Percentiles rank a stretch among this genome's conserved stretches.
phyloP scores from a whole-genome alignment of 2,329 filamentous ascomycete genomes.

The Botrytis fragariae region DNA sequence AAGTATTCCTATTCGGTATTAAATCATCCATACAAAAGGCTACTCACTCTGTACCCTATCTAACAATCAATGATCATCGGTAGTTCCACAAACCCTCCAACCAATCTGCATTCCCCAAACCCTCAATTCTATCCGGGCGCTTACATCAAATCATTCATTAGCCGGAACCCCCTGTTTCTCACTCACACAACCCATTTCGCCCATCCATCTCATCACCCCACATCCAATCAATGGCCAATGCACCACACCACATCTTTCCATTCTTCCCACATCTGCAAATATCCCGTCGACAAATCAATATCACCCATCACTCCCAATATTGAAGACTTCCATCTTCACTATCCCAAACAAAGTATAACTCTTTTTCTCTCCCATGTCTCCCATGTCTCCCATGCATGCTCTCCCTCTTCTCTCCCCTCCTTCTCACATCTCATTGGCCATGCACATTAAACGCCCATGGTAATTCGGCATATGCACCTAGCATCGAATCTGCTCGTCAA shows the following conservation, averaged over 20 bases:
- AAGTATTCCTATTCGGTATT: not conserved
- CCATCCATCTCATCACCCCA: not conserved
- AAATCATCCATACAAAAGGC: not conserved
- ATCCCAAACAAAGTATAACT: slow-evolving; percentile 1
- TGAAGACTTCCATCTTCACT: not conserved
- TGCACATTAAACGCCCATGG: slow-evolving; percentile 8
- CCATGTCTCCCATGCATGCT: not conserved
- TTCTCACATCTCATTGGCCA: not conserved
- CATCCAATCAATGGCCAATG: slow-evolving; percentile 10
- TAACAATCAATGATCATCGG: not conserved
- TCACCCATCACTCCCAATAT: not conserved
- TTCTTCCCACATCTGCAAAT: not conserved
- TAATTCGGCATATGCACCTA: not conserved
- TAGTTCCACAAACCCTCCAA: not conserved
- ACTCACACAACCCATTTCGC: not conserved
- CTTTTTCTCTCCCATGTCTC: not conserved
- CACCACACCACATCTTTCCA: not conserved
- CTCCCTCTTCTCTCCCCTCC: not conserved
- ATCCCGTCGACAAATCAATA: not conserved
- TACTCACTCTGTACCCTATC: not conserved
- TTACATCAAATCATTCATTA: slow-evolving; percentile 8
- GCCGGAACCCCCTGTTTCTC: slow-evolving; percentile 10
- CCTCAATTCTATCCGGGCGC: slow-evolving; percentile 1
- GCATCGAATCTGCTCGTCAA: not conserved
- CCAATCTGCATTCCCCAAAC: not conserved